A percentile compares a stretch with the other conserved stretches of the same genome.
Conservation (phyloP, 1,139 yeast genomes). For the Nakaseomyces uthaithaninus region DNA sequence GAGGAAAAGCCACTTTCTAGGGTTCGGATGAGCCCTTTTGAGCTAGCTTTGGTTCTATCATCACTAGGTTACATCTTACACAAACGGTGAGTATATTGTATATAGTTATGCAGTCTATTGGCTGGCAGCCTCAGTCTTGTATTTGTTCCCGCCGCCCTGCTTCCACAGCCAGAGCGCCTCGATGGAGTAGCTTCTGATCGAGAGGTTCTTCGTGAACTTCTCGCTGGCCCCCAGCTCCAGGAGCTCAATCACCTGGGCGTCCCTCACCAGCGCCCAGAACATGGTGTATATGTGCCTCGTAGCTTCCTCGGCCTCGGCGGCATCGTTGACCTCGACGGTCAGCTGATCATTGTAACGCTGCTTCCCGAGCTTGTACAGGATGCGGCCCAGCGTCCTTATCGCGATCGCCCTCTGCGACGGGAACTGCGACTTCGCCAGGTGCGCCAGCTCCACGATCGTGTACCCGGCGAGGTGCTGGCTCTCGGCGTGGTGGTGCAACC, state of each 20-base stretch:
- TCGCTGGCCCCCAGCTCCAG: slow-evolving; percentile 72
- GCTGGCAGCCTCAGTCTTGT: not conserved
- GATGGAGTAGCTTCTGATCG: slow-evolving; percentile 76
- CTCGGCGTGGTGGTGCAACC: slow-evolving; percentile 87
- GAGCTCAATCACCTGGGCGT: slow-evolving; percentile 60
- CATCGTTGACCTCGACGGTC: slow-evolving; percentile 38
- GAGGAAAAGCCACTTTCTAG: no score
- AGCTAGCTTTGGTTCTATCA: no score
- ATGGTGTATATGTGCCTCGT: slow-evolving; percentile 40
- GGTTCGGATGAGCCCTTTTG: no score
- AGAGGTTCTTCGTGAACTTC: slow-evolving; percentile 51
- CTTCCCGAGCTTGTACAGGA: slow-evolving; percentile 70
- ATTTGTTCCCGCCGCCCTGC: slow-evolving; percentile 57
- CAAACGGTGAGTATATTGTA: no score
- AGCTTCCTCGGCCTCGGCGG: slow-evolving; percentile 36
- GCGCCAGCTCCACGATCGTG: slow-evolving; percentile 74
- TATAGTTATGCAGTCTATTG: no score
- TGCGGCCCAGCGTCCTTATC: slow-evolving; percentile 78
- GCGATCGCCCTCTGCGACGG: slow-evolving; percentile 84
- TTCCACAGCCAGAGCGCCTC: slow-evolving; percentile 95
- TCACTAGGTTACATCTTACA: slow-evolving; percentile 1
- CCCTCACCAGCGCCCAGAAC: slow-evolving; percentile 67
- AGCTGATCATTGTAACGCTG: slow-evolving; percentile 44
- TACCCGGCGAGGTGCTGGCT: slow-evolving; percentile 90
- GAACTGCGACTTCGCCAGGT: slow-evolving; percentile 66